phyloP scores from a whole-genome alignment of 371 early-diverging fungal species.

The Mucor plumbeus region DNA sequence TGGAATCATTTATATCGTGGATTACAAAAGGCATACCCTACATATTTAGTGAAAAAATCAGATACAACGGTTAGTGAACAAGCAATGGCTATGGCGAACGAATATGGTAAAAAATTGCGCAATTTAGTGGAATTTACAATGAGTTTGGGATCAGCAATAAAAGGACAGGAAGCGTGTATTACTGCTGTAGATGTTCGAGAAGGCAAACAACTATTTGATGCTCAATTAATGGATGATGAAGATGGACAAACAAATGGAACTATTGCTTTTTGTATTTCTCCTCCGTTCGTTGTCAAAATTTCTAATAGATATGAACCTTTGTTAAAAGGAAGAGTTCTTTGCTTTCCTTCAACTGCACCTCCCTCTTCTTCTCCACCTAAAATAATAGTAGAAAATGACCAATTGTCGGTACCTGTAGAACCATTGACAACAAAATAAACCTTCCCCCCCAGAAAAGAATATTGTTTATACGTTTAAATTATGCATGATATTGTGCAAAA shows the following conservation, averaged over 20 bases:
- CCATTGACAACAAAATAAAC: constrained; percentile 1
- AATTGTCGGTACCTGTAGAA: background rate
- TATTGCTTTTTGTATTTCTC: constrained; percentile 52
- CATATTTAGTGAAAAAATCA: constrained; percentile 25
- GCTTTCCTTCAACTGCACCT: constrained; percentile 16
- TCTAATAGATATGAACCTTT: constrained; percentile 31
- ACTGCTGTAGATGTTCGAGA: constrained; percentile 43
- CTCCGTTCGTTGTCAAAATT: constrained; percentile 48
- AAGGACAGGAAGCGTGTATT: constrained; percentile 52
- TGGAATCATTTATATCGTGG: constrained; percentile 49
- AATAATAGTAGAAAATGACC: background rate
- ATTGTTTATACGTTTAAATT: background rate
- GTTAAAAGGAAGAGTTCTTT: constrained; percentile 51
- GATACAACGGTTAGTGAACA: constrained; percentile 27
- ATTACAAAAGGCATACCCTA: constrained; percentile 46
- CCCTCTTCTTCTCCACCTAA: background rate
- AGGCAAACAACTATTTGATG: constrained; percentile 42
- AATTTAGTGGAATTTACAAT: constrained; percentile 42
- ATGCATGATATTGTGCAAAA: background rate
- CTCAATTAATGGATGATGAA: constrained; percentile 44
- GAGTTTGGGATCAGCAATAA: constrained; percentile 46
- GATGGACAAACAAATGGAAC: constrained; percentile 41
- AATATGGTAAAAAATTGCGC: constrained; percentile 39
- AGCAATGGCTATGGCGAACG: constrained; percentile 16
- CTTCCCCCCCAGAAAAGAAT: background rate